Evolutionary conservation across 2,329 filamentous ascomycete species (phyloP), one percentile per base, ranked within the genome.

Genomic region (Pseudocercospora crystallina): DNA sequence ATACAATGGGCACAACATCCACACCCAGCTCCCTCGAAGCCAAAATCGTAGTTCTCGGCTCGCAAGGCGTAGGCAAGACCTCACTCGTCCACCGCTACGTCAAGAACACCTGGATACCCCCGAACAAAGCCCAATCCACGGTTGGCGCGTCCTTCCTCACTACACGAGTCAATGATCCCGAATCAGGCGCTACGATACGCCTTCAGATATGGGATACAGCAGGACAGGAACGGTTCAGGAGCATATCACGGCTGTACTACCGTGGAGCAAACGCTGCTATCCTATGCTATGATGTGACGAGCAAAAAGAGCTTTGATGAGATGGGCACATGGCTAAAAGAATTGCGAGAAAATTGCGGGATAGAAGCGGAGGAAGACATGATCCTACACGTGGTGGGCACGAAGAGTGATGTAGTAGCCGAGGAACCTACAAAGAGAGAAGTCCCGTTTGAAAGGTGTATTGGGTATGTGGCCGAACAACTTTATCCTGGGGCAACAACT

Each of bases 151-250:
- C 76, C 20, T 78, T 80, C 56, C 71, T 90, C 38, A 84, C 87
- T 26, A 82, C 87, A 54, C 73, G 89, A 36, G 80, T 87, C 12
- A 68, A 76, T 44, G 91, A 96, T 71, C 83, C 82, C 55, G 89
- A 96, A 68, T 89, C 86, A 15, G 89, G 92, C 63, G 94, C 90
- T 1, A 79, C 88, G 17, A 90, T 96, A 32, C 84, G 91, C n/a
- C 78, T 96, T 33, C 91, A 96, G 67, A 95, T 96, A 61, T 96
- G 91, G 91, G 91, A 96, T 68, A 96, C 91, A 31, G 90, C 92
- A 50, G 92, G 92, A 54, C 92, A 99, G 68, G 92, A 99, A 75
- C 84, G 92, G 49, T 99, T 97, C 71, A 84, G 92, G 62, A 91
- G 87, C 56, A 97, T 99, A 65, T 95, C 90, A 8, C 86, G 91